A percentile compares a stretch with the other conserved stretches of the same genome.
phyloP scores from a whole-genome alignment of 768 basidiomycete genomes.

The Xerocomus brunneocitrinus region DNA sequence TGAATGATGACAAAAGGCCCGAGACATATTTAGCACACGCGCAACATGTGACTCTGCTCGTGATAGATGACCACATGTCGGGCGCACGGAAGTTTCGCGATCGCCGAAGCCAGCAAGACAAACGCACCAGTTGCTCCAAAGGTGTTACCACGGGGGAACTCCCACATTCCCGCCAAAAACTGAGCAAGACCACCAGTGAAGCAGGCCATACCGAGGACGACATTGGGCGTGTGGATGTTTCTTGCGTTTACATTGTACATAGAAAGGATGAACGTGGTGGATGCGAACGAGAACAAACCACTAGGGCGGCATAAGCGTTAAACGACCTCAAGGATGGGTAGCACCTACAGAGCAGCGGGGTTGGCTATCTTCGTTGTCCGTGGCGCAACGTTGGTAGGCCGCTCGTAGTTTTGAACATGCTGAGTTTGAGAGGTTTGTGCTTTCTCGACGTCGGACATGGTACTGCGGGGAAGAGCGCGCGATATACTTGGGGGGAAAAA shows the following conservation, averaged over 20 bases:
- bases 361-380: slow-evolving; percentile 46
- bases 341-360: slow-evolving; percentile 39
- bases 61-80: neutral
- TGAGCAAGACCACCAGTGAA: slow-evolving; percentile 83
- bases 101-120: neutral
- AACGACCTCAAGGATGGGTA: neutral
- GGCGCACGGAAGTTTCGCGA: neutral
- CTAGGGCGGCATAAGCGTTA: slow-evolving; percentile 30
- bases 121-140: slow-evolving; percentile 69
- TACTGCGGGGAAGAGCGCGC: neutral
- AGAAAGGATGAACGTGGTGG: slow-evolving; percentile 76
- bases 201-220: slow-evolving; percentile 82
- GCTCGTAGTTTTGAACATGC: slow-evolving; percentile 13
- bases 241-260: slow-evolving; percentile 63
- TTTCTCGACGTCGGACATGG: slow-evolving; percentile 38
- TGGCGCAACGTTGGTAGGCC: slow-evolving; percentile 19
- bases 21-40: neutral
- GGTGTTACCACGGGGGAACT: slow-evolving; percentile 62
- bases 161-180: slow-evolving; percentile 89
- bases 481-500: neutral
- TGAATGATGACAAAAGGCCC: neutral
- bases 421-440: slow-evolving; percentile 19
- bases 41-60: neutral
- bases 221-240: slow-evolving; percentile 54
- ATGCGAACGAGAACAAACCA: slow-evolving; percentile 79